Evolutionary conservation across 148 eudicot genomes (phyloP), one percentile per base, ranked within the genome.

Genomic region (Silene conica): DNA sequence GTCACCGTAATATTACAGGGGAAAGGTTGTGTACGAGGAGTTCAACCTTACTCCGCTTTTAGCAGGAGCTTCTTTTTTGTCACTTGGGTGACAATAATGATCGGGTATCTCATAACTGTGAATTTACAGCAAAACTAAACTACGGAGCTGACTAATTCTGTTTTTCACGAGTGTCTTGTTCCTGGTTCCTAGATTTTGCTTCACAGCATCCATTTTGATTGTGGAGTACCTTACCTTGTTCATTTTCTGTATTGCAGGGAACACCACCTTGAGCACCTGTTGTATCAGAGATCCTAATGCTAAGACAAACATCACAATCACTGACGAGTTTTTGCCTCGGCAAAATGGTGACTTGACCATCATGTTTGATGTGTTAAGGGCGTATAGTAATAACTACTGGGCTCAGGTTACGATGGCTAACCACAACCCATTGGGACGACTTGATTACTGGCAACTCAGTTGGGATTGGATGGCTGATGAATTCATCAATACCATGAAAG

Each of bases 391-490:
- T 14, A 85, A 72, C 70, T 90, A 90, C 79, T 88, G 88, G 90
- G 95, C 95, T 22, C 84, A 86, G 63, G 92, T 90, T n/a, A 88
- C 95, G 0, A 86, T 90, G 72, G 68, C 77, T 46, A 90, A 90
- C 72, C 85, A 90, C 73, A 86, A 86, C 69, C 83, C 87, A 15
- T 73, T 90, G 4, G 95, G 95, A 28, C 91, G 95, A 4, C 89
- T 90, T 46, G 95, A 90, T 72, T 80, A 86, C 71, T 90, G 95
- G 95, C 83, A 76, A 43, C 75, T 90, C 45, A 88, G 84, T 76
- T 90, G 88, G 87, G 88, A 88, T 58, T 90, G 95, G 95, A 90
- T 88, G 92, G 73, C 80, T 8, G 86, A 81, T 11, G 95, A 90
- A 80, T 90, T 90, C 74, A 90, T 90, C 54, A 54, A 48, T 34